phyloP scores from a whole-genome alignment of 257 asterid genomes.

The Penstemon newberryi region DNA sequence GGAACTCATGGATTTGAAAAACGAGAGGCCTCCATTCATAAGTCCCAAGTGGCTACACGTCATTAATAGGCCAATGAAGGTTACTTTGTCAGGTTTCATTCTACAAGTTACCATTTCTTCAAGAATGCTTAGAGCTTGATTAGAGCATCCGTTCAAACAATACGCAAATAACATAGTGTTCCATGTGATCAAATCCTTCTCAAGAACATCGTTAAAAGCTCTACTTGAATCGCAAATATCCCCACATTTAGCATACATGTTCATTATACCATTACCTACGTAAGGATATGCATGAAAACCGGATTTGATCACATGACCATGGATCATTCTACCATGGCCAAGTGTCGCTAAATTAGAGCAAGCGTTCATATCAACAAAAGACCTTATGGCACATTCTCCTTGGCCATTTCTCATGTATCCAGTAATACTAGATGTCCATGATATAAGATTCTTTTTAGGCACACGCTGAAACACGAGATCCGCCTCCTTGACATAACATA shows the following conservation, averaged over 20 bases:
- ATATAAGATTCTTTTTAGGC: slow-evolving; percentile 53
- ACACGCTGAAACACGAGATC: slow-evolving; percentile 37
- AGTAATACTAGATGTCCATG: slow-evolving; percentile 69
- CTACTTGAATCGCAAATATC: slow-evolving; percentile 42
- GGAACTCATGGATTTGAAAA: slow-evolving; percentile 56
- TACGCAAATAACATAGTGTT: slow-evolving; percentile 64
- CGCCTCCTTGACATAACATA: slow-evolving; percentile 51
- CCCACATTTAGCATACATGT: slow-evolving; percentile 72
- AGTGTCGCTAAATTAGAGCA: slow-evolving; percentile 55
- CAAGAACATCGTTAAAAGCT: slow-evolving; percentile 42
- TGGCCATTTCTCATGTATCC: slow-evolving; percentile 60
- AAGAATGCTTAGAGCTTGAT: slow-evolving; percentile 45
- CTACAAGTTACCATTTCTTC: slow-evolving; percentile 49
- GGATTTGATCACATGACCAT: slow-evolving; percentile 39
- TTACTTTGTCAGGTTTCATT: slow-evolving; percentile 67
- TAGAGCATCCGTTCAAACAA: slow-evolving; percentile 53
- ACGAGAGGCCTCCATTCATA: slow-evolving; percentile 42
- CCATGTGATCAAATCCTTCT: slow-evolving; percentile 63
- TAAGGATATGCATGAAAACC: slow-evolving; percentile 53
- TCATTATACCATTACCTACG: slow-evolving; percentile 52
- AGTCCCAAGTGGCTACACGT: slow-evolving; percentile 76
- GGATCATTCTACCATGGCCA: slow-evolving; percentile 49
- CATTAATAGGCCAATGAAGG: slow-evolving; percentile 76
- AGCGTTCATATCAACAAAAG: slow-evolving; percentile 50
- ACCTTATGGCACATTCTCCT: slow-evolving; percentile 47